phyloP scores from a whole-genome alignment of 208 protist species.

The Leishmania turanica region DNA sequence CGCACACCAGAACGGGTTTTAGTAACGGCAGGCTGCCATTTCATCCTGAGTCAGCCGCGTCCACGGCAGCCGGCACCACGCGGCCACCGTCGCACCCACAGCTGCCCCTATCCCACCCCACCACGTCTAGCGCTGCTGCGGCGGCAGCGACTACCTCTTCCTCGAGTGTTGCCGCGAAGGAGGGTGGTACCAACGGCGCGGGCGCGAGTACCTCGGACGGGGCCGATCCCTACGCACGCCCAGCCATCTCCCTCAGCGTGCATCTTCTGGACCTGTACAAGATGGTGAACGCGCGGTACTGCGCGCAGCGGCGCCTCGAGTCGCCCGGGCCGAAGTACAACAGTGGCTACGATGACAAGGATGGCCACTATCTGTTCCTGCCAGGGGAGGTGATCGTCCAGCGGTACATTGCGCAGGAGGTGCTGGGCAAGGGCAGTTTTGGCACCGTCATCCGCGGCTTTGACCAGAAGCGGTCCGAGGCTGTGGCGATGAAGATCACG shows the following conservation, averaged over 20 bases:
- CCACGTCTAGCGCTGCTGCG: neutral
- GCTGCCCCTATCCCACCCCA: neutral
- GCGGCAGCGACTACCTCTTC: neutral
- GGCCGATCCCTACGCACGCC: conserved; percentile 25
- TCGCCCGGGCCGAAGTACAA: conserved; percentile 80
- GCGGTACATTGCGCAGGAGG: conserved; percentile 86
- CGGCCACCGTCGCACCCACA: neutral
- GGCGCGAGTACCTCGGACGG: neutral
- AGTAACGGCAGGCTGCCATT: neutral
- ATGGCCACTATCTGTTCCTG: conserved; percentile 90
- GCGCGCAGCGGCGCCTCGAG: conserved; percentile 56
- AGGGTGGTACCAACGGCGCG: neutral
- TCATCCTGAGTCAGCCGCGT: neutral
- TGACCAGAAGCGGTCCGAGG: conserved; percentile 79
- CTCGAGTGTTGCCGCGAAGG: neutral
- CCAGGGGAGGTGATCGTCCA: conserved; percentile 82
- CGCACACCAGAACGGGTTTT: neutral
- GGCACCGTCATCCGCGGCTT: conserved; percentile 90
- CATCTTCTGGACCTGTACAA: conserved; percentile 72
- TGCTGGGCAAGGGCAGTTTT: conserved; percentile 92
- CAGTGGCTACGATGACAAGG: conserved; percentile 87
- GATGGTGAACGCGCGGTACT: conserved; percentile 75
- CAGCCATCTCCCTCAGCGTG: conserved; percentile 53
- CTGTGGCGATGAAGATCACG: conserved; percentile 91
- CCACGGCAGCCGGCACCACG: neutral